Percentiles rank a stretch among this genome's conserved stretches.
Evolutionary conservation across 108 stramenopile species (phyloP).

Genomic region (Skeletonema potamos): DNA sequence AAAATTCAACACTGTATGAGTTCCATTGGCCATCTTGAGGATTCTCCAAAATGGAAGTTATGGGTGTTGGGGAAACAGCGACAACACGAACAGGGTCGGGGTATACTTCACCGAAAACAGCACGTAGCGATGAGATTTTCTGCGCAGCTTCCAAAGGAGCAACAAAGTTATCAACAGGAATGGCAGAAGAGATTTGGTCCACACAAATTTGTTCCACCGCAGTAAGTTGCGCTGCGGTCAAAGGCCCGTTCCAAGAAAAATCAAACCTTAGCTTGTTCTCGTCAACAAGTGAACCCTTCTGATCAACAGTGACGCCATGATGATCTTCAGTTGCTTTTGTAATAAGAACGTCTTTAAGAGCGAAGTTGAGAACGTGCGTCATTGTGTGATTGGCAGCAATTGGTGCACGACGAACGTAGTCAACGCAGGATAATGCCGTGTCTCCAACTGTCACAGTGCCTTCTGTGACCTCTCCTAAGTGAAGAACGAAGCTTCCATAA

Average conservation of each 20-base stretch:
- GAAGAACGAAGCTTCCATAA: conserved; percentile 93
- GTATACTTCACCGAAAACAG: conserved; percentile 99
- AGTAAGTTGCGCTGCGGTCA: conserved; percentile 80
- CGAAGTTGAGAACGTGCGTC: conserved; percentile 99
- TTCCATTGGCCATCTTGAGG: conserved; percentile 90
- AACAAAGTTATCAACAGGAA: conserved; percentile 84
- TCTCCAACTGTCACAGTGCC: conserved; percentile 85
- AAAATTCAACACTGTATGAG: conserved; percentile 96
- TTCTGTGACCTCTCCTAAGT: conserved; percentile 75
- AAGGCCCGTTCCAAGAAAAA: conserved; percentile 88
- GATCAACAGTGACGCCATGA: conserved; percentile 69
- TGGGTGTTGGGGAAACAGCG: conserved; percentile 73
- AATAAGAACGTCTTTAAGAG: conserved; percentile 86
- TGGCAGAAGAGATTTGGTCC: conserved; percentile 54
- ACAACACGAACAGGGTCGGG: conserved; percentile 99
- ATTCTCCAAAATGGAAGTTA: conserved; percentile 83
- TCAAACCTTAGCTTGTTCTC: conserved; percentile 97
- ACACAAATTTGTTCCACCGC: conserved; percentile 72
- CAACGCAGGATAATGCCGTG: conserved; percentile 80
- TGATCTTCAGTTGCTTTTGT: conserved; percentile 46
- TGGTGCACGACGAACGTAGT: conserved; percentile 93
- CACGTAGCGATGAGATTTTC: conserved; percentile 90
- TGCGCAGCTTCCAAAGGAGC: conserved; percentile 85
- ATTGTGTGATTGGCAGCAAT: conserved; percentile 99
- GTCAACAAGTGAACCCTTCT: conserved; percentile 96